phyloP scores from a whole-genome alignment of 139 green algal genomes.

The Trebouxia sp. region DNA sequence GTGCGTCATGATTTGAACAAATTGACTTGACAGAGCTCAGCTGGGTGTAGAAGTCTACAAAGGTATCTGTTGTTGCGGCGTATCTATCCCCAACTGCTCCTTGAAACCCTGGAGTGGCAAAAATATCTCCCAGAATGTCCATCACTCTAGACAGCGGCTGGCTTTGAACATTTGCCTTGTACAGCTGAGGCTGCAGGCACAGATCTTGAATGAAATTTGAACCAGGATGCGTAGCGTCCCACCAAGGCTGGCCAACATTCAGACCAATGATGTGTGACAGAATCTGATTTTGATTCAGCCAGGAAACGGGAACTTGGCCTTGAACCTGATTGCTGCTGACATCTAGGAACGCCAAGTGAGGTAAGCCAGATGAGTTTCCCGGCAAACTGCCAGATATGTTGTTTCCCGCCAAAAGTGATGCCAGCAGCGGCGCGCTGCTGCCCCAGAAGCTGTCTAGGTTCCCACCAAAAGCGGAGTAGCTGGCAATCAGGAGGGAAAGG shows the following conservation, averaged over 20 bases:
- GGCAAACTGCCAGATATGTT: conserved; percentile 1
- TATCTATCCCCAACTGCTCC: not conserved
- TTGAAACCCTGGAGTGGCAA: not conserved
- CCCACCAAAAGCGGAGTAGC: not conserved
- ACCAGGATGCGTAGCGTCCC: not conserved
- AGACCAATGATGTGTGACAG: conserved; percentile 12
- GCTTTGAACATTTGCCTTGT: conserved; percentile 7
- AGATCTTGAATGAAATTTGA: not conserved
- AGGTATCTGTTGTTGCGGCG: not conserved
- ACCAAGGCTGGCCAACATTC: conserved; percentile 3
- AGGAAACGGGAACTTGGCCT: not conserved
- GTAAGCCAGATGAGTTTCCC: not conserved
- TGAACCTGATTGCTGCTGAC: not conserved
- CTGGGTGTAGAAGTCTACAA: conserved; percentile 9
- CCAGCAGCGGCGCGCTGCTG: not conserved
- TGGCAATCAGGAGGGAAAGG: conserved; percentile 2
- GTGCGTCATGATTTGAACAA: not conserved
- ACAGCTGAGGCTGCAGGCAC: conserved; percentile 15
- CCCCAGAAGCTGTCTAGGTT: not conserved
- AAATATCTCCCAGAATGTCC: not conserved
- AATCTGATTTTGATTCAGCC: not conserved
- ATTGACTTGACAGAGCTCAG: not conserved
- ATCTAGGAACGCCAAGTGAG: not conserved
- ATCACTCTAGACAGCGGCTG: not conserved
- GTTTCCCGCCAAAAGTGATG: conserved; percentile 20